Base-by-base conservation (phyloP, 805 yeast genomes). In the Metschnikowia vanudenii region DNA sequence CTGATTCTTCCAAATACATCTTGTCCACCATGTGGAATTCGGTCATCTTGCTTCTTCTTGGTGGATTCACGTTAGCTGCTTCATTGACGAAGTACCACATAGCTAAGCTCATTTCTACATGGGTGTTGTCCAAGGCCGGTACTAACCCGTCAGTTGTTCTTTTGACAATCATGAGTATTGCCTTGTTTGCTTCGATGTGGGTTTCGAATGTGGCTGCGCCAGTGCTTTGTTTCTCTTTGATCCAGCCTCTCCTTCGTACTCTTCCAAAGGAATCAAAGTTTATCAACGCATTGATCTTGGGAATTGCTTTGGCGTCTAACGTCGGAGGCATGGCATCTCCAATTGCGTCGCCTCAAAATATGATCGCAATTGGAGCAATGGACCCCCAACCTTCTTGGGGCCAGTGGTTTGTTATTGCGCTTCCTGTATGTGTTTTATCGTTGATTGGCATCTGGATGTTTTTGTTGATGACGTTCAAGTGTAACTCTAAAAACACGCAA, bases 201-300 rank as follows among this genome's bases (percentile, higher is more conserved):
- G 77, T 77, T 14, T 75, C 80, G 2, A 77, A 77, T 47, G 81
- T 77, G 38, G 82, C 82, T 2, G 78, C 81, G 0, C 81, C 82
- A 2, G 81, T 77, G 10, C 65, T 77, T 44, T 74, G 80, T 52
- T 77, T 74, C 53, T 76, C 80, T 2, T 65, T 77, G 47, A 73
- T 76, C 46, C 75, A 71, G 54, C 80, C 81, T 3, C 59, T 77
- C 31, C 67, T 77, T 14, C 48, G 57, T 13, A 55, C 76, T 5
- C 62, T 72, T 32, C 77, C 76, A 3, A 68, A 63, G 42, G 74
- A 67, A 3, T 69, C 75, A 0, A 63, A 55, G 19, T 73, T 71
- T 55, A 65, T 62, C 19, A 67, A 69, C 37, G 75, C 77, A 1
- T 62, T 73, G 35, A 69, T 73, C 36, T 59, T 73, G 45, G 77